Base-by-base conservation (phyloP, 176 grass and related monocot genomes). In the Triticum monococcum region DNA sequence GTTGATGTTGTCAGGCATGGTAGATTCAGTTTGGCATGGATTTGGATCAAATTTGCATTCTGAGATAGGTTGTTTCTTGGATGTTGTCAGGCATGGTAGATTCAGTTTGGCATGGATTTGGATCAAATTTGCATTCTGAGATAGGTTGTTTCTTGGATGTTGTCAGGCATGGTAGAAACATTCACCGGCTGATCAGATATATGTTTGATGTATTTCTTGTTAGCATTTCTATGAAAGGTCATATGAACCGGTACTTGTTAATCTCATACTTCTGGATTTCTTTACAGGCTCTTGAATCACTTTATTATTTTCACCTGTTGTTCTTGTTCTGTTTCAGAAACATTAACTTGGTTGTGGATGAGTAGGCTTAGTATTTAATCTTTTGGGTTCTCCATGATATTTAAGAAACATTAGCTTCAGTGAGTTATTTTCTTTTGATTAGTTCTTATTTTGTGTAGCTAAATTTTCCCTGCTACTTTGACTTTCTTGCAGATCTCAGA, bases 401-500 rank as follows among this genome's bases (percentile, higher is more conserved):
- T 68, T 56, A 9, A 68, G 60, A 31, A 68, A 77, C 28, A 23
- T 81, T 32, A 61, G 2, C 35, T 84, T 68, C 43, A 6, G n/a
- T 23, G 11, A 20, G n/a, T 48, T 37, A 1, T 80, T 31, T 0
- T 68, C 24, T 17, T 33, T 43, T 78, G 7, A 37, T 52, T 2
- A 30, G 28, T 24, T 77, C 12, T 41, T 52, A 82, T 77, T 16
- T 26, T 86, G 7, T 77, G 45, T 75, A 12, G 79, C 25, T 87
- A 33, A 80, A 76, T 80, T 76, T 75, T 18, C 70, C 38, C 62
- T 69, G 24, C 68, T 28, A 24, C 7, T 6, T 6, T 18, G 20
- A 18, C 64, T 80, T 87, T 2, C 48, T 69, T 88, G 89, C 89
- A 91, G 89, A 81, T 81, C 13, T 33, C 64, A 46, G 71, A 78